Conservation (phyloP, 164 flowering plant species). For the Piper longum region DNA sequence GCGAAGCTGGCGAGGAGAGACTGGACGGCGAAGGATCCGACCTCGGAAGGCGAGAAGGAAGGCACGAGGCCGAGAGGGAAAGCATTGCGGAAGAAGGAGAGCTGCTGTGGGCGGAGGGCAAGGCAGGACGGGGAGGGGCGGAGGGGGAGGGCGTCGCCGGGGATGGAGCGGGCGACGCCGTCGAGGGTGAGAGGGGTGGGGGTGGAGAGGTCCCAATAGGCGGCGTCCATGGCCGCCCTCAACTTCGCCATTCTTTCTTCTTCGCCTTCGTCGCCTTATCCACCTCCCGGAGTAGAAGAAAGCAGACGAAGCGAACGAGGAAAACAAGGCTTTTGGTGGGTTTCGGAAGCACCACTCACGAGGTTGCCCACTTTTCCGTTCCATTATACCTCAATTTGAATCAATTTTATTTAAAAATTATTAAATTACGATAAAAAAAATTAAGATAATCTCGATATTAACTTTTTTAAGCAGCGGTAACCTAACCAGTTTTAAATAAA, state of each 20-base stretch:
- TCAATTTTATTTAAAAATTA: too few relatives aligned
- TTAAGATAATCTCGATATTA: too few relatives aligned
- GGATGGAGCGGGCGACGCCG: slow-evolving; percentile 43
- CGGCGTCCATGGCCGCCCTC: slow-evolving; percentile 62
- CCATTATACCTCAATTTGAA: too few relatives aligned
- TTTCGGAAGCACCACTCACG: too few relatives aligned
- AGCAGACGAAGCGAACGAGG: too few relatives aligned
- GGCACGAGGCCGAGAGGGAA: slow-evolving; percentile 83
- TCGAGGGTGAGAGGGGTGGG: slow-evolving; percentile 46
- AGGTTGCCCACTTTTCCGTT: too few relatives aligned
- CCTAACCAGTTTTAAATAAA: too few relatives aligned
- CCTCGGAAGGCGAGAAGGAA: slow-evolving; percentile 41
- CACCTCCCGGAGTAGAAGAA: too few relatives aligned
- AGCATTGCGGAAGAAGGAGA: slow-evolving; percentile 39
- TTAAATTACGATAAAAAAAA: too few relatives aligned
- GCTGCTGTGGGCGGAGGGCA: slow-evolving; percentile 51
- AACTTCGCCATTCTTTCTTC: slow-evolving; percentile 46
- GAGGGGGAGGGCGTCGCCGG: slow-evolving; percentile 62
- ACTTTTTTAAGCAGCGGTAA: too few relatives aligned
- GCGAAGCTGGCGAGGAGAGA: slow-evolving; percentile 33
- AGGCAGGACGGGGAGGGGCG: slow-evolving; percentile 46
- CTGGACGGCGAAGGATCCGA: slow-evolving; percentile 62
- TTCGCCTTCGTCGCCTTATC: not conserved
- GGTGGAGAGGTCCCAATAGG: slow-evolving; percentile 55
- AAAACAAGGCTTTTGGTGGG: too few relatives aligned